These are phyloP conservation scores for Pichia occidentalis DNA, from an alignment of 805 yeast genomes.

Conservation along the genomic window DNA sequence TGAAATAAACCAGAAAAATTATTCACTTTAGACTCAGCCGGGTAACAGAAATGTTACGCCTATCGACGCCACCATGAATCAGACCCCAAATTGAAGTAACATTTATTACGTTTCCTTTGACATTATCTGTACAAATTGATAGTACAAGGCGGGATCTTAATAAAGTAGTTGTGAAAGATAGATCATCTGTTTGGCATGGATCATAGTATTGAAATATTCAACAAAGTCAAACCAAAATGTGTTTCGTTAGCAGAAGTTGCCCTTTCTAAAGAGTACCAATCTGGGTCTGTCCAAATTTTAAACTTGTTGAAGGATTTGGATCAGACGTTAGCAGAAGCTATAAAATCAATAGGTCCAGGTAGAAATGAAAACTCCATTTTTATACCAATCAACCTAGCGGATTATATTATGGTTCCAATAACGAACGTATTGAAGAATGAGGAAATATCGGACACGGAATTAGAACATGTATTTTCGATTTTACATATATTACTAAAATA, in stretches of 20 bases:
- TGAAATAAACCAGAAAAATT: no score
- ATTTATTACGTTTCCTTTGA: no score
- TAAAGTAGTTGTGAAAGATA: neutral
- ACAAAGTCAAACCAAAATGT: slow-evolving; percentile 36
- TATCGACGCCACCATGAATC: no score
- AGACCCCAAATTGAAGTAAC: no score
- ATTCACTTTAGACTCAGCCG: no score
- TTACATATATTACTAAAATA: slow-evolving; percentile 37
- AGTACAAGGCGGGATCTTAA: neutral
- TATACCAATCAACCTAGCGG: slow-evolving; percentile 42
- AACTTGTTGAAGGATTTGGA: slow-evolving; percentile 32
- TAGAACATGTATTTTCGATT: slow-evolving; percentile 40
- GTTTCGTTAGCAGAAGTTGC: slow-evolving; percentile 38
- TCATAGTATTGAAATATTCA: slow-evolving; percentile 15
- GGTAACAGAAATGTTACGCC: no score
- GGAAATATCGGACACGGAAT: slow-evolving; percentile 37
- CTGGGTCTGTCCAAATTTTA: slow-evolving; percentile 27
- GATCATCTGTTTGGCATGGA: neutral
- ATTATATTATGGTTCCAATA: slow-evolving; percentile 57
- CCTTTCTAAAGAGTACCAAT: slow-evolving; percentile 33
- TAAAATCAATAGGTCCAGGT: no score
- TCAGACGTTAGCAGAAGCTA: slow-evolving; percentile 1
- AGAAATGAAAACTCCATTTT: slow-evolving; percentile 4
- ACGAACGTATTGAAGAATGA: slow-evolving; percentile 45
- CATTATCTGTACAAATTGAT: neutral